A percentile compares a stretch with the other conserved stretches of the same genome.
These are phyloP conservation scores for Pythium dissimile DNA, from an alignment of 352 stramenopile species.

Conservation along the genomic window DNA sequence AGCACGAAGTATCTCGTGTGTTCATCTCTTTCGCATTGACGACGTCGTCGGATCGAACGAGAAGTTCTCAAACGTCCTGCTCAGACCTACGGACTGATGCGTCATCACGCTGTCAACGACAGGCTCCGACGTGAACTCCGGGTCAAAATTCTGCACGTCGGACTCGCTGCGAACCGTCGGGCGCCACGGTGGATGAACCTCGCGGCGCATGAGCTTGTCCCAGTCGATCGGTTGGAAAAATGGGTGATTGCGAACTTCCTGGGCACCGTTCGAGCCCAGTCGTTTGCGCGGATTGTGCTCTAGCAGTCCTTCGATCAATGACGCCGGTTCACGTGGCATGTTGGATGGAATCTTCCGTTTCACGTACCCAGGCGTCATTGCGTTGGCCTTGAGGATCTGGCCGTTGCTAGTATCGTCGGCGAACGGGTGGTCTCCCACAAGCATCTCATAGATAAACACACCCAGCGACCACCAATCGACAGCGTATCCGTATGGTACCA, in stretches of 20 bases:
- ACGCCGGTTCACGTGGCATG: conserved; percentile 68
- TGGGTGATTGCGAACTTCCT: conserved; percentile 75
- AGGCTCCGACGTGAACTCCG: conserved; percentile 69
- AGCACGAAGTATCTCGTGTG: background rate
- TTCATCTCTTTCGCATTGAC: background rate
- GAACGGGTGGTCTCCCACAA: conserved; percentile 88
- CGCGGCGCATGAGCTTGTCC: conserved; percentile 66
- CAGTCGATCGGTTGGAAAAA: conserved; percentile 87
- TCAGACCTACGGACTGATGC: conserved; percentile 57
- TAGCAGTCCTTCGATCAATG: conserved; percentile 73
- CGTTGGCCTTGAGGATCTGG: conserved; percentile 84
- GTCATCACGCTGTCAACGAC: conserved; percentile 77
- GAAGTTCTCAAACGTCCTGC: conserved; percentile 67
- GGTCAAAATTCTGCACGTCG: conserved; percentile 77
- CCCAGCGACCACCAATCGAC: conserved; percentile 93
- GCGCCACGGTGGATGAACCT: conserved; percentile 55
- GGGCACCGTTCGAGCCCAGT: conserved; percentile 50
- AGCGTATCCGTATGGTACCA: conserved; percentile 75
- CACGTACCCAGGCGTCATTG: conserved; percentile 71
- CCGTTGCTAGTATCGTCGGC: conserved; percentile 67
- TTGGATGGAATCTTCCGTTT: conserved; percentile 52
- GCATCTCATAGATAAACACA: conserved; percentile 89
- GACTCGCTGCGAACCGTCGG: conserved; percentile 64
- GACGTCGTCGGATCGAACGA: conserved; percentile 68
- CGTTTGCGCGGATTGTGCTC: conserved; percentile 69